Conservation (phyloP, 1,139 yeast species). For the Protomyces pachydermus region DNA sequence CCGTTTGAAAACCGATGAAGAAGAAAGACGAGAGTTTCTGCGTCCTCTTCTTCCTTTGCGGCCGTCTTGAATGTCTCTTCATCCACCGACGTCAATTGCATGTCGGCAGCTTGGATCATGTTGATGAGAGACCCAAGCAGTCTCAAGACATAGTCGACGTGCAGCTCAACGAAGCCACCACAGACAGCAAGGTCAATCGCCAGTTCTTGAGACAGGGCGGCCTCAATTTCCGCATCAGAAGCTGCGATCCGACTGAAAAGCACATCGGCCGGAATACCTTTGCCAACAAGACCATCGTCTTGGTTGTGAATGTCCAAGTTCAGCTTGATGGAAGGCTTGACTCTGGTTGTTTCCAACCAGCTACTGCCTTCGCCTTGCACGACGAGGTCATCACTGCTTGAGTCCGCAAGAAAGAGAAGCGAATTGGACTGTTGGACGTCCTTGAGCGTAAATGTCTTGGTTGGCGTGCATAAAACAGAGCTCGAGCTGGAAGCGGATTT, state of each 20-base stretch:
- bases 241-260: constrained; percentile 6
- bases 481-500: constrained; percentile 7
- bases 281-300: not conserved
- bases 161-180: constrained; percentile 4
- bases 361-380: constrained; percentile 20
- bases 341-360: constrained; percentile 7
- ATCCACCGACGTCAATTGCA: not conserved
- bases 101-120: not conserved
- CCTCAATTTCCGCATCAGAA: constrained; percentile 2
- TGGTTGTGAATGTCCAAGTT: not conserved
- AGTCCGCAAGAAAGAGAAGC: not conserved
- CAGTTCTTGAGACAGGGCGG: not conserved
- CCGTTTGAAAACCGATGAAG: not conserved
- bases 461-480: constrained; percentile 7
- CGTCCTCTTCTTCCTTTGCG: constrained; percentile 3
- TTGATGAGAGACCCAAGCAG: constrained; percentile 1
- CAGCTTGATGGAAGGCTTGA: not conserved
- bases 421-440: constrained; percentile 24
- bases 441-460: constrained; percentile 3
- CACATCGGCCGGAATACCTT: not conserved
- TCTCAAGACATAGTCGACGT: constrained; percentile 5
- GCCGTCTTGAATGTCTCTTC: not conserved
- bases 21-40: not conserved
- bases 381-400: not conserved
- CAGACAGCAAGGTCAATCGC: not conserved